phyloP scores from a whole-genome alignment of 1,284 basidiomycete genomes.

The Ganoderma sinense region DNA sequence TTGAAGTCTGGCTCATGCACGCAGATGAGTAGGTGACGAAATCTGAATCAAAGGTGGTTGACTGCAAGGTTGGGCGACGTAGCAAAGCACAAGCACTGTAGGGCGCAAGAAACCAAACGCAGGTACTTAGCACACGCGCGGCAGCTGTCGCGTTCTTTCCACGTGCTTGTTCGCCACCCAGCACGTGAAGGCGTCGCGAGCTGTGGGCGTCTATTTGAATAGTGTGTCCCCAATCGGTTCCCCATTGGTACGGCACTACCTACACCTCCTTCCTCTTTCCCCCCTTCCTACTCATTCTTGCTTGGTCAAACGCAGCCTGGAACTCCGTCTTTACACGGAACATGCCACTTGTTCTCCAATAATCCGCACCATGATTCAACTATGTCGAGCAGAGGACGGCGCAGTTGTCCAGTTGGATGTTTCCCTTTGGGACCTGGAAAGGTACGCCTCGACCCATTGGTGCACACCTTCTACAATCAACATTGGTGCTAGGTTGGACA shows the following conservation, averaged over 20 bases:
- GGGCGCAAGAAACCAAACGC: neutral
- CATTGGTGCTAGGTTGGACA: slow-evolving; percentile 54
- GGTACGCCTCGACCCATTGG: slow-evolving; percentile 40
- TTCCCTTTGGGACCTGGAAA: slow-evolving; percentile 76
- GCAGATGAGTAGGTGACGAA: neutral
- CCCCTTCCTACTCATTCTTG: neutral
- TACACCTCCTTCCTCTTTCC: too few species aligned
- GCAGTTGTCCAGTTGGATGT: slow-evolving; percentile 59
- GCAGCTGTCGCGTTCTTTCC: neutral
- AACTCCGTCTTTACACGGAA: slow-evolving; percentile 2
- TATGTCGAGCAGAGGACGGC: slow-evolving; percentile 31
- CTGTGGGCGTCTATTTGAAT: neutral
- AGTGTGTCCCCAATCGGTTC: neutral
- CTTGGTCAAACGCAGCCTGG: neutral
- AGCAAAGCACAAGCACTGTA: neutral
- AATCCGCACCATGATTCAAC: slow-evolving; percentile 24
- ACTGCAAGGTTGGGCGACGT: neutral
- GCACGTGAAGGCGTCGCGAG: slow-evolving; percentile 8
- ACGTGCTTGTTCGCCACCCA: neutral
- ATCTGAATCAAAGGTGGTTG: neutral
- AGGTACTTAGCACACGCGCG: neutral
- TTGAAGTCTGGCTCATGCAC: slow-evolving; percentile 26
- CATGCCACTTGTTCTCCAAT: neutral
- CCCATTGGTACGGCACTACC: neutral
- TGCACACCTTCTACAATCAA: neutral